Conservation (phyloP, 441 rosid species). For the Bruguiera hainesii region DNA sequence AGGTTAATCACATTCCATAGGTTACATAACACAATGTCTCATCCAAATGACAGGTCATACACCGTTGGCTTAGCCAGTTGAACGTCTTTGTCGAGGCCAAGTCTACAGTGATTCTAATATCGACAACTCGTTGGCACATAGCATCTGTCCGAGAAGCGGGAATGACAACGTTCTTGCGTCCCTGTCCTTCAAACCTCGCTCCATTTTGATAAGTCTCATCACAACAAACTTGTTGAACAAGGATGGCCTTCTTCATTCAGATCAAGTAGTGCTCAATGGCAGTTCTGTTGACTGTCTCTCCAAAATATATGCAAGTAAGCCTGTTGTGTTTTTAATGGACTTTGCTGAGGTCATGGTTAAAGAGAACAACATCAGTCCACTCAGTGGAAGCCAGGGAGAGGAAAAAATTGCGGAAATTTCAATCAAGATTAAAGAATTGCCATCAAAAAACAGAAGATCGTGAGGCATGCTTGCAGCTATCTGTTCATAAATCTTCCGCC, state of each 20-base stretch:
- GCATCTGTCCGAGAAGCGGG: too few relatives aligned
- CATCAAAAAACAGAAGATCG: not conserved
- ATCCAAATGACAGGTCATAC: too few relatives aligned
- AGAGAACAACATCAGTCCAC: conserved; percentile 54
- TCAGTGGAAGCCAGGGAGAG: conserved; percentile 48
- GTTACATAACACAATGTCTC: too few relatives aligned
- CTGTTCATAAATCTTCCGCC: too few relatives aligned
- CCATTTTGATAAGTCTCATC: too few relatives aligned
- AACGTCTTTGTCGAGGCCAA: too few relatives aligned
- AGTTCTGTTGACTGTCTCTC: conserved; percentile 40
- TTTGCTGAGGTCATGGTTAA: conserved; percentile 54
- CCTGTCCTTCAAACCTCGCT: too few relatives aligned
- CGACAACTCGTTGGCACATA: too few relatives aligned
- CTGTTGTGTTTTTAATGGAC: conserved; percentile 34
- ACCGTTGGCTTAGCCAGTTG: too few relatives aligned
- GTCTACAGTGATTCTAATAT: too few relatives aligned
- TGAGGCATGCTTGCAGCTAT: not conserved
- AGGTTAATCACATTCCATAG: too few relatives aligned
- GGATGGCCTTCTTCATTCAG: conserved; percentile 60
- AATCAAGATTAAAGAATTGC: conserved; percentile 20
- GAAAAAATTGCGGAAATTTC: conserved; percentile 45
- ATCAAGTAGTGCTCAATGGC: conserved; percentile 52
- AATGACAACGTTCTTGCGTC: too few relatives aligned
- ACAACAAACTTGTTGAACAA: not conserved
- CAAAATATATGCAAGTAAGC: conserved; percentile 36